phyloP scores from a whole-genome alignment of 176 grass and related monocot species.

The Bromus sterilis region DNA sequence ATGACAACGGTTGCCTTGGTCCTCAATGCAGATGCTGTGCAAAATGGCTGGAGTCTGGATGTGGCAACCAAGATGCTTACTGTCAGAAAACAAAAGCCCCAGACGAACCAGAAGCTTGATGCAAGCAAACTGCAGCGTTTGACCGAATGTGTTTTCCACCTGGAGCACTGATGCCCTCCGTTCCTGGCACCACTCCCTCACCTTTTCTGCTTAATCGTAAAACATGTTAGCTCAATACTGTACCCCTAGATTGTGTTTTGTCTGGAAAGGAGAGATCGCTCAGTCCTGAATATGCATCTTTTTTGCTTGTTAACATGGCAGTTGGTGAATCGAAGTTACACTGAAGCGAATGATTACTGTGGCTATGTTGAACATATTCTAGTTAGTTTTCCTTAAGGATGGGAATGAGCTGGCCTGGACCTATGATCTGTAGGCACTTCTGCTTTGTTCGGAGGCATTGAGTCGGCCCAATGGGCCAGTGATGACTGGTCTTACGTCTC shows the following conservation, averaged over 20 bases:
- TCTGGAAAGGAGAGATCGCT: not conserved
- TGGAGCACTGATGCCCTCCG: constrained; percentile 57
- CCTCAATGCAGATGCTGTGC: constrained; percentile 37
- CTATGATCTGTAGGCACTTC: too few relatives aligned
- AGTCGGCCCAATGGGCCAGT: too few relatives aligned
- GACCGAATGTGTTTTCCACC: constrained; percentile 92
- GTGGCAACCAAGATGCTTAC: constrained; percentile 55
- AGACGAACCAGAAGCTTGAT: constrained; percentile 70
- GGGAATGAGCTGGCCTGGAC: too few relatives aligned
- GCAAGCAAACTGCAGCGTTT: constrained; percentile 83
- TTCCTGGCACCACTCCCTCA: not conserved
- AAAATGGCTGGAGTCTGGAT: constrained; percentile 82
- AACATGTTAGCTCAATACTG: not conserved
- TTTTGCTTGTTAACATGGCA: not conserved
- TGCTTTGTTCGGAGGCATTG: too few relatives aligned
- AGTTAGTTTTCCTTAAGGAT: too few relatives aligned
- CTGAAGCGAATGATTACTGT: not conserved
- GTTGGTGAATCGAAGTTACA: not conserved
- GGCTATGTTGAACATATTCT: not conserved
- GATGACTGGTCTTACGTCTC: too few relatives aligned
- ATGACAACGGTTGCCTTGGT: not conserved
- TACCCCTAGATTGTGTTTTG: not conserved
- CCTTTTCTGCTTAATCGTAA: not conserved
- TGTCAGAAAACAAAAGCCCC: constrained; percentile 49
- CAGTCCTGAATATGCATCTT: not conserved